These are phyloP conservation scores for Lagerstroemia speciosa DNA, from an alignment of 345 rosid genomes.

Conservation along the genomic window DNA sequence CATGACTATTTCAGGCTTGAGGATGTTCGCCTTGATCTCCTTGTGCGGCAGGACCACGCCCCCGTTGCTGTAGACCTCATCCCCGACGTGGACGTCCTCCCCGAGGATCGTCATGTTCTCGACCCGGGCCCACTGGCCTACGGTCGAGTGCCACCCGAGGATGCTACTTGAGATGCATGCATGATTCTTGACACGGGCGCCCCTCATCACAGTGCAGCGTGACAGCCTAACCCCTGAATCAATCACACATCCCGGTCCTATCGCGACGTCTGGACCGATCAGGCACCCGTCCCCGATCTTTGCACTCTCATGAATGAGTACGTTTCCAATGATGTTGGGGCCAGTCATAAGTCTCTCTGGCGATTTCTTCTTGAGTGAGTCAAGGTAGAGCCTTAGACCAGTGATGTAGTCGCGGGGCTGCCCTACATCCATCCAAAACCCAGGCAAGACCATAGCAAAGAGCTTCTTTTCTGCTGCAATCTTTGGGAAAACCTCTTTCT, in stretches of 20 bases:
- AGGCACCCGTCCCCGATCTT: conserved; percentile 90
- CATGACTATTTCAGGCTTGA: conserved; percentile 99
- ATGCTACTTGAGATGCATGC: conserved; percentile 96
- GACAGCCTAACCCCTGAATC: conserved; percentile 96
- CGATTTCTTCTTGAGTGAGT: conserved; percentile 68
- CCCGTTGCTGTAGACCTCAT: conserved; percentile 93
- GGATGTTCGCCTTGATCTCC: conserved; percentile 90
- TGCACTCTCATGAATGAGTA: conserved; percentile 77
- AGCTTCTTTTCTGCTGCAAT: conserved; percentile 71
- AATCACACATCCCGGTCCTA: conserved; percentile 87
- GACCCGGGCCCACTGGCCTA: conserved; percentile 93
- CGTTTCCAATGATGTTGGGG: conserved; percentile 67
- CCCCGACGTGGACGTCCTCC: conserved; percentile 91
- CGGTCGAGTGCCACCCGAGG: conserved; percentile 94
- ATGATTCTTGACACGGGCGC: conserved; percentile 88
- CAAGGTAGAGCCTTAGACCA: conserved; percentile 88
- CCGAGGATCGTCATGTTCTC: conserved; percentile 99
- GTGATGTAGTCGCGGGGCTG: conserved; percentile 96
- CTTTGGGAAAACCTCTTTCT: conserved; percentile 92
- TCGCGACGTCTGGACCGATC: conserved; percentile 96
- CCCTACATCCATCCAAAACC: conserved; percentile 99
- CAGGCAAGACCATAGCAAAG: conserved; percentile 90
- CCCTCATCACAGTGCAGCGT: conserved; percentile 93
- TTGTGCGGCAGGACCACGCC: conserved; percentile 97
- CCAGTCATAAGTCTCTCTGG: conserved; percentile 58